These are phyloP conservation scores for Annulohypoxylon maeteangense DNA, from an alignment of 495 filamentous ascomycete genomes.

Conservation along the genomic window DNA sequence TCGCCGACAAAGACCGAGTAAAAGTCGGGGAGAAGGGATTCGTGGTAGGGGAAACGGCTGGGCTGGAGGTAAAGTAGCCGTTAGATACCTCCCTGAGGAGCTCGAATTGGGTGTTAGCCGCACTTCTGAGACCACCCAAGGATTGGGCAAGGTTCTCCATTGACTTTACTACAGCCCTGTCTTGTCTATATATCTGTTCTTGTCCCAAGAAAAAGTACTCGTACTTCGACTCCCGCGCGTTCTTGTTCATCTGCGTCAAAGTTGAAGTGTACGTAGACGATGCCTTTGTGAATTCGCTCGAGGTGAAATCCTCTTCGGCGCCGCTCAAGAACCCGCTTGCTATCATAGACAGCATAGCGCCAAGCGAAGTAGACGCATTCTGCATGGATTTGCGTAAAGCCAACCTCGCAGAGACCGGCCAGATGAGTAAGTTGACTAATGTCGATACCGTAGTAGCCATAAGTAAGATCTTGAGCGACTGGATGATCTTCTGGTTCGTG, in stretches of 20 bases:
- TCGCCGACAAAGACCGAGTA: slow-evolving; percentile 47
- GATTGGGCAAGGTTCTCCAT: slow-evolving; percentile 89
- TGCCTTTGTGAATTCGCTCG: slow-evolving; percentile 70
- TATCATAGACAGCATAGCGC: slow-evolving; percentile 83
- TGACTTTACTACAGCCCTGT: slow-evolving; percentile 82
- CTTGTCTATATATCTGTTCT: slow-evolving; percentile 82
- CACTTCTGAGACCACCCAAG: slow-evolving; percentile 89
- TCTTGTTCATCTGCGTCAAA: slow-evolving; percentile 79
- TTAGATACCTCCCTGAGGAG: slow-evolving; percentile 71
- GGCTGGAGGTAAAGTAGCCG: slow-evolving; percentile 22
- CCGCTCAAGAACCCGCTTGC: slow-evolving; percentile 87
- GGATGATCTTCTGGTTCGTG: slow-evolving; percentile 81
- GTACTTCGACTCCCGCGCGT: slow-evolving; percentile 86
- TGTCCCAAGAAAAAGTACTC: slow-evolving; percentile 89
- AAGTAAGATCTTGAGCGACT: slow-evolving; percentile 89
- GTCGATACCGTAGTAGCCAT: slow-evolving; percentile 84
- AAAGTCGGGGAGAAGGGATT: slow-evolving; percentile 48
- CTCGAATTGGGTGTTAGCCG: slow-evolving; percentile 87
- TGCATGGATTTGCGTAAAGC: slow-evolving; percentile 80
- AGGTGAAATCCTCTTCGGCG: slow-evolving; percentile 78
- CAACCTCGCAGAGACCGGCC: slow-evolving; percentile 81
- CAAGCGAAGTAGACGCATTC: slow-evolving; percentile 78
- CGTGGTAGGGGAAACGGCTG: slow-evolving; percentile 46
- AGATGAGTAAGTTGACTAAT: slow-evolving; percentile 78
- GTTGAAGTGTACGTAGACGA: slow-evolving; percentile 73